Percentiles rank a stretch among this genome's conserved stretches.
These are phyloP conservation scores for Zea mays DNA, from an alignment of 176 grass and related monocot genomes.

Conservation along the genomic window DNA sequence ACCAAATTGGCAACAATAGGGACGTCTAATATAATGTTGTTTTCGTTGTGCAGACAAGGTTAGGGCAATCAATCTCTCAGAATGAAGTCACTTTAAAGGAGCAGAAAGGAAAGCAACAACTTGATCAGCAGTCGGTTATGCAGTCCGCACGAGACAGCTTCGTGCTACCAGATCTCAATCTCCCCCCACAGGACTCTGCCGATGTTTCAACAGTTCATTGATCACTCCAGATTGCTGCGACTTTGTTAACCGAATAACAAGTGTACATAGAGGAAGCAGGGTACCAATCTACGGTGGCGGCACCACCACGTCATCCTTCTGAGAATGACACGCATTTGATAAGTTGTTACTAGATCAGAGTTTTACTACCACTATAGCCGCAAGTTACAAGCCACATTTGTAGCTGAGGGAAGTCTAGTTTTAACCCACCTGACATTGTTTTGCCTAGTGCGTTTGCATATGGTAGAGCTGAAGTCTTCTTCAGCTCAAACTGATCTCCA, in stretches of 20 bases:
- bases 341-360: constrained; percentile 43
- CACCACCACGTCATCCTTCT: constrained; percentile 10
- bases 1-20: constrained; percentile 1
- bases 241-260: constrained; percentile 45
- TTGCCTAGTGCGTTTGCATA: constrained; percentile 26
- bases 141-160: constrained; percentile 33
- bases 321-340: constrained; percentile 36
- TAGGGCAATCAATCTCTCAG: constrained; percentile 3
- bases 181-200: constrained; percentile 43
- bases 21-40: constrained; percentile 25
- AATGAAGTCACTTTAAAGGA: constrained; percentile 30
- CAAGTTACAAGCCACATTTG: constrained; percentile 21
- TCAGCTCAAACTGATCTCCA: constrained; percentile 37
- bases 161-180: constrained; percentile 54
- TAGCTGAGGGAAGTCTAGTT: constrained; percentile 35
- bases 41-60: constrained; percentile 42
- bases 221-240: constrained; percentile 20
- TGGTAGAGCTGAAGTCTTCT: constrained; percentile 29
- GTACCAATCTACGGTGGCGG: constrained; percentile 42
- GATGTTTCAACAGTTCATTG: constrained; percentile 39
- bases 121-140: neutral
- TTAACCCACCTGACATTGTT: constrained; percentile 38
- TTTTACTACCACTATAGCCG: constrained; percentile 21
- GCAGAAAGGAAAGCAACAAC: constrained; percentile 45
- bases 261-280: constrained; percentile 59